Base-by-base conservation (phyloP, 2,329 filamentous ascomycete species). In the Xylariomycetidae sp. region DNA sequence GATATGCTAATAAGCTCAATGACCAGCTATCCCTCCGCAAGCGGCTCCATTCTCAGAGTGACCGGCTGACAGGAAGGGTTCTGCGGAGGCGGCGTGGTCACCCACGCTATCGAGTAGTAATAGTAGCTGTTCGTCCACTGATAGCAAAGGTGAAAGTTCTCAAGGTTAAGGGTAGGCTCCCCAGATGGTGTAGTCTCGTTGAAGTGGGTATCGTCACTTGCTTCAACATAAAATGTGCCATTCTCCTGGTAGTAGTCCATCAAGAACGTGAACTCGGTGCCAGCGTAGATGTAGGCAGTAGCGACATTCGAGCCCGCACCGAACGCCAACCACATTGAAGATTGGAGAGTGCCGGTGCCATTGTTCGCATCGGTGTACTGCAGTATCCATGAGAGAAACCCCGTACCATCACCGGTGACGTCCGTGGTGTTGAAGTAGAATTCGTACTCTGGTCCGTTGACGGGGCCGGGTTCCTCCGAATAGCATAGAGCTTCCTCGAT, bases 41-140 rank as follows among this genome's bases (percentile, higher is more conserved):
- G n/a, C n/a, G n/a, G n/a, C n/a, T 25, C 24, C 24, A 50, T 26
- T 24, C 18, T 40, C 31, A 52, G 19, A 23, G 48, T 34, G 13
- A 51, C 46, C 1, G 50, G 41, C 26, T 42, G 25, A 19, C 50
- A 54, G 3, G 47, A 44, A 5, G 50, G 49, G 34, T 54, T 54
- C 14, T 41, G 42, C 2, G 50, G 40, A 10, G 49, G 48, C 16
- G 19, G 27, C 4, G 36, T 34, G 19, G 34, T 40, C 12, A 47
- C 46, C 48, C 48, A 53, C n/a, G 43, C 42, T 20, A 53, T 39
- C 7, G 48, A 47, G 10, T 39, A 32, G 33, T 47, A 49, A 34
- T 49, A 54, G 28, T 50, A 50, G 5, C 35, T 31, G 10, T 43
- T 44, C 6, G 40, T 42, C 31, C 38, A 50, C 34, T 52, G 49